phyloP scores from a whole-genome alignment of 352 stramenopile species.

The Pythium monospermum region DNA sequence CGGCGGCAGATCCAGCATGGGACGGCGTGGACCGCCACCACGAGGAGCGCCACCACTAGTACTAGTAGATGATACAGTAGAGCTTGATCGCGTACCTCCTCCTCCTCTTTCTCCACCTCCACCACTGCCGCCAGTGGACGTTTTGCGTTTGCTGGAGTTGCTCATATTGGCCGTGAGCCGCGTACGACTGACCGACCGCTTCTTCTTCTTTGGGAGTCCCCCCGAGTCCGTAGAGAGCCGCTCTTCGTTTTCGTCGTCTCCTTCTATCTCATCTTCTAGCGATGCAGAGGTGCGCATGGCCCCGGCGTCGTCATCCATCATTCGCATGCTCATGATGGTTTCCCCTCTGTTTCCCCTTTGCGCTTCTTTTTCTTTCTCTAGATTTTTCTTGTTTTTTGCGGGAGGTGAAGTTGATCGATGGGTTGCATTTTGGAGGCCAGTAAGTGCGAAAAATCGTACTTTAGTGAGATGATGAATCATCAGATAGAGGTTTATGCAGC shows the following conservation, averaged over 20 bases:
- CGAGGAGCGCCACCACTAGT: too few relatives aligned
- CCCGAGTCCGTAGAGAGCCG: slow-evolving; percentile 12
- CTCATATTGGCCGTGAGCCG: slow-evolving; percentile 10
- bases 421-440: not conserved
- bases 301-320: slow-evolving; percentile 18
- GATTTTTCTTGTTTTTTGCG: too few relatives aligned
- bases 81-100: slow-evolving; percentile 10
- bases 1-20: too few relatives aligned
- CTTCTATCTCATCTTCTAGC: slow-evolving; percentile 5
- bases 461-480: not conserved
- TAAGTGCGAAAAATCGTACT: not conserved
- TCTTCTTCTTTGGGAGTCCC: slow-evolving; percentile 13
- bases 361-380: not conserved
- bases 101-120: too few relatives aligned
- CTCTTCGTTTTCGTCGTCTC: slow-evolving; percentile 8
- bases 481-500: too few relatives aligned
- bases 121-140: too few relatives aligned
- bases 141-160: slow-evolving; percentile 15
- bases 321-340: slow-evolving; percentile 31
- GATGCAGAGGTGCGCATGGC: not conserved
- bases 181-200: slow-evolving; percentile 17
- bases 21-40: too few relatives aligned
- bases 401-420: slow-evolving; percentile 1
- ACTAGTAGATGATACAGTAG: not conserved
- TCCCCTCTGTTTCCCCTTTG: not conserved